These are phyloP conservation scores for Phytophthora pistaciae DNA, from an alignment of 352 stramenopile genomes.

Conservation along the genomic window DNA sequence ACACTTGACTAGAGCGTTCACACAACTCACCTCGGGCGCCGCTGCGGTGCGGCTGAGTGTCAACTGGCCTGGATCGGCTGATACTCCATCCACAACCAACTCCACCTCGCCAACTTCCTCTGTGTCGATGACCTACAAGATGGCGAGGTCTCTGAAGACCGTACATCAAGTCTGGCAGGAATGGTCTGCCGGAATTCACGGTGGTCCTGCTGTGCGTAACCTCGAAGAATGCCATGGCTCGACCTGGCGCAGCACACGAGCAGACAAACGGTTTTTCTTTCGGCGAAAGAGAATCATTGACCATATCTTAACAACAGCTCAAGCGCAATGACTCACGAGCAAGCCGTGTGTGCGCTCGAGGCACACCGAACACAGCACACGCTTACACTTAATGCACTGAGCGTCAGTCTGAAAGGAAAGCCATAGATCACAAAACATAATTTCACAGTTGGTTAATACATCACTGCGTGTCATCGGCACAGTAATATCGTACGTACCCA, in stretches of 20 bases:
- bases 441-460: not conserved
- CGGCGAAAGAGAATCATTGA: slow-evolving; percentile 9
- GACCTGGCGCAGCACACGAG: not conserved
- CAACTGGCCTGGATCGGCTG: not conserved
- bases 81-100: too few species aligned
- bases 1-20: not conserved
- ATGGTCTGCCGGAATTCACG: slow-evolving; percentile 1
- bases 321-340: slow-evolving; percentile 1
- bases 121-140: not conserved
- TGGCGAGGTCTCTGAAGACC: slow-evolving; percentile 4
- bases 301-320: not conserved
- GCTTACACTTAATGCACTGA: slow-evolving; percentile 10
- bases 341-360: slow-evolving; percentile 6
- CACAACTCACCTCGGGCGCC: slow-evolving; percentile 10
- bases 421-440: too few species aligned
- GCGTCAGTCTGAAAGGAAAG: not conserved
- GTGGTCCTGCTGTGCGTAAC: not conserved
- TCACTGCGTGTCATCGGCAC: too few species aligned
- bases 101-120: too few species aligned
- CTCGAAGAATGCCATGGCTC: slow-evolving; percentile 9
- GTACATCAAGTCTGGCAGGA: slow-evolving; percentile 20
- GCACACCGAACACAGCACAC: not conserved
- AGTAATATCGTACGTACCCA: too few species aligned
- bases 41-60: slow-evolving; percentile 4
- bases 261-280: slow-evolving; percentile 16